Evolutionary conservation across 2,329 filamentous ascomycete genomes (phyloP), one percentile per base, ranked within the genome.

Genomic region (Phoma herbarum): DNA sequence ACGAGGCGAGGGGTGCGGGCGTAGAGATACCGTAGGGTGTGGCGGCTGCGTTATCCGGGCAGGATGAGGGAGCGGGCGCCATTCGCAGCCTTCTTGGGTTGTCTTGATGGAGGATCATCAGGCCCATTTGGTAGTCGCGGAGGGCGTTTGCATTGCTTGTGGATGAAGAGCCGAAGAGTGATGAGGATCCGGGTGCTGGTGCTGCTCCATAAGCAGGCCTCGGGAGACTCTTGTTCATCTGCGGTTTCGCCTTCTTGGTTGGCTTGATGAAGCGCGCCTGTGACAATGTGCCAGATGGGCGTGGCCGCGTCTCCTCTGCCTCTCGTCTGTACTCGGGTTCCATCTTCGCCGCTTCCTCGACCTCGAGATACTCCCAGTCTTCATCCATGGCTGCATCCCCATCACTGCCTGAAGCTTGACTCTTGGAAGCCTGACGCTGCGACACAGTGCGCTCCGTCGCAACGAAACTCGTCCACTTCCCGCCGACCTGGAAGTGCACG

Each of bases 401-500:
- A n/a, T 28, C 52, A 3, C n/a, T n/a, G n/a, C n/a, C n/a, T n/a
- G n/a, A n/a, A n/a, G n/a, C n/a, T n/a, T n/a, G n/a, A n/a, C n/a
- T n/a, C n/a, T n/a, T n/a, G n/a, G 29, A 7, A 23, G 26, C 60
- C 9, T 81, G 77, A 9, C 6, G 11, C 35, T 37, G 18, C 5
- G 31, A 14, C 12, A n/a, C 2, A n/a, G 6, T n/a, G 8, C 18
- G 35, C 60, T 88, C 81, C 1, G 90, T 81, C 2, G 90, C 90
- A 3, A 92, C 86, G 62, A 92, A 93, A 0, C 88, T 90, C 67
- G 86, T 90, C 84, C 86, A 90, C 69, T 88, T 90, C 1, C 88
- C 85, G 2, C 83, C 85, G 9, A 92, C 84, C 66, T 91, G 88
- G 67, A 86, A 91, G 56, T 82, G 80, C 12, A 88, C 81, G 0